Evolutionary conservation across 2,329 filamentous ascomycete genomes (phyloP), one percentile per base, ranked within the genome.

Genomic region (Colletotrichum sp.): DNA sequence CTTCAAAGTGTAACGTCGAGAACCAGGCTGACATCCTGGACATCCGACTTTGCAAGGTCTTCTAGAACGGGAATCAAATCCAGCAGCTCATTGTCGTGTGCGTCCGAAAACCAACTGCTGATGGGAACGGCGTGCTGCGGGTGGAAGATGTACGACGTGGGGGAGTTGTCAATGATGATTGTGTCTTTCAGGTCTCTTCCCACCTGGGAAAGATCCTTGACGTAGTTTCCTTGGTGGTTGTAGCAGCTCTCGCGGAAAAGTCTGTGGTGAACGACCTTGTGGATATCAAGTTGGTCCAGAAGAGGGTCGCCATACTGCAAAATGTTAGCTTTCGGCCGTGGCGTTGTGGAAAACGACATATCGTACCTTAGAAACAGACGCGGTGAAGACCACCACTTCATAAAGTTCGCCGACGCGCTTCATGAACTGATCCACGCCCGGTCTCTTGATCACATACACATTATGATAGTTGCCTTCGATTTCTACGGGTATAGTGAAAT

Each of bases 41-140:
- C 97, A 84, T 96, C 94, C 76, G 93, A 86, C 79, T 94, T 94
- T 77, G 97, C 96, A 83, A 99, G 90, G 86, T 99, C 97, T 90
- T 99, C 97, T 79, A 99, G 95, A 81, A 99, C 97, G 69, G 97
- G 97, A 84, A 99, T 98, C 81, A 99, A 89, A 84, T 99, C 97
- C 82, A 99, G 90, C 77, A 99, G 91, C 90, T 99, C 97, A 86
- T 99, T 99, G 88, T 99, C 97, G 86, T 99, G 97, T 77, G 97
- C 97, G 87, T 99, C 97, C 79, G 96, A 98, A 88, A 99, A 99
- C 97, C 97, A 99, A 90, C 96, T 98, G 91, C 96, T 98, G 87
- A 99, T 99, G 30, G 97, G 97, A 66, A 99, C 96, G 77, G 97
- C 97, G 85, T 99, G 97, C 88, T 99, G 96, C 28, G 97, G 97